Percentiles rank a stretch among this genome's conserved stretches.
Conservation (phyloP, 2,329 filamentous ascomycete genomes). For the Dactylellina parvicollis region DNA sequence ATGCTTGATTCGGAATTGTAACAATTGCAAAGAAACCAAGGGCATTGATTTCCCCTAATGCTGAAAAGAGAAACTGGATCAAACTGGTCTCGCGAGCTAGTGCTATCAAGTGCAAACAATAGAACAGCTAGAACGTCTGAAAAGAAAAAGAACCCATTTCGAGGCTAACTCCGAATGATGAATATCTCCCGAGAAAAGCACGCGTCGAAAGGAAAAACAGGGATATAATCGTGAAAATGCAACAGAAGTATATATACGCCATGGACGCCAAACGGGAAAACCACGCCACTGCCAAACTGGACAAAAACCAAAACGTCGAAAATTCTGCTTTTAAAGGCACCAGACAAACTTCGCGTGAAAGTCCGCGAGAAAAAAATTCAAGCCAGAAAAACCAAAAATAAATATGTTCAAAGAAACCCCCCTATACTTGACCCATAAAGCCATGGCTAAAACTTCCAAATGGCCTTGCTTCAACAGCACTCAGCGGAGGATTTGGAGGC, state of each 20-base stretch:
- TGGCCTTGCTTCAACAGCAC: conserved; percentile 27
- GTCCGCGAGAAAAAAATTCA: not conserved
- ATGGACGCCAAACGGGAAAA: not conserved
- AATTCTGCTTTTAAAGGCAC: no score
- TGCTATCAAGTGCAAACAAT: conserved; percentile 7
- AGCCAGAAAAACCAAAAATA: no score
- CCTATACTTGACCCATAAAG: conserved; percentile 35
- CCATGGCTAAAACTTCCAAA: conserved; percentile 48
- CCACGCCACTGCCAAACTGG: not conserved
- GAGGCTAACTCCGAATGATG: not conserved
- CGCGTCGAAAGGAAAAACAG: not conserved
- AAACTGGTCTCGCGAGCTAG: no score
- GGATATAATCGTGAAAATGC: conserved; percentile 1
- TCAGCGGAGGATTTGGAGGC: conserved; percentile 48
- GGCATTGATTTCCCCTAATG: no score
- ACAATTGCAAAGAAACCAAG: no score
- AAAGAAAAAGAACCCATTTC: not conserved
- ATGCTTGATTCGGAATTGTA: no score
- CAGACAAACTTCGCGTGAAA: no score
- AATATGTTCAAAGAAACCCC: not conserved
- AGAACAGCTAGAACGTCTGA: not conserved
- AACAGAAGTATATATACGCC: conserved; percentile 3
- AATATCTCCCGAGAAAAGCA: not conserved
- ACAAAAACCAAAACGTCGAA: not conserved
- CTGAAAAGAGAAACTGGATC: no score